phyloP scores from a whole-genome alignment of 257 asterid genomes.

The Solanum sitiens region DNA sequence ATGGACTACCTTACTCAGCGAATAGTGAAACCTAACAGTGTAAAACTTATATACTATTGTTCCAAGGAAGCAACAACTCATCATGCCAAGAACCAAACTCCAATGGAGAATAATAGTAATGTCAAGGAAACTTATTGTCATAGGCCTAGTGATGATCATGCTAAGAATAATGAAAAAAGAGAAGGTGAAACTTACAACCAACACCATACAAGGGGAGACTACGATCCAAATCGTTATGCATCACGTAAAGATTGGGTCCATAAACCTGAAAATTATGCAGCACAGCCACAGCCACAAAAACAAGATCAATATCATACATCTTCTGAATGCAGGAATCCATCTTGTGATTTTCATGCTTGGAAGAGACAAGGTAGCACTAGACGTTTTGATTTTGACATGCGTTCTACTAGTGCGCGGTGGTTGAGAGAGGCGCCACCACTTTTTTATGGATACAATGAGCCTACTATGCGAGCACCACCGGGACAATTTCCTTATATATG shows the following conservation, averaged over 20 bases:
- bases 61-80: not conserved
- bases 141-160: not conserved
- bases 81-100: not conserved
- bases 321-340: not conserved
- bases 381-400: not conserved
- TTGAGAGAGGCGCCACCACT: not conserved
- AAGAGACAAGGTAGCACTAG: not conserved
- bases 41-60: not conserved
- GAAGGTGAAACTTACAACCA: not conserved
- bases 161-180: not conserved
- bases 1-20: not conserved
- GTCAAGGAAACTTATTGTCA: not conserved
- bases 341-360: not conserved
- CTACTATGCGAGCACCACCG: not conserved
- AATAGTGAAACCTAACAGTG: not conserved
- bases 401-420: not conserved
- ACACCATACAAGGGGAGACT: not conserved
- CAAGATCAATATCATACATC: not conserved
- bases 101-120: not conserved
- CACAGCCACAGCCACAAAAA: not conserved
- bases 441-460: not conserved
- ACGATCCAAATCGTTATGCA: not conserved
- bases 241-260: not conserved
- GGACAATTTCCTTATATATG: not conserved
- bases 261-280: not conserved